Evolutionary conservation across 2,329 filamentous ascomycete genomes (phyloP).

Genomic region (Cladorrhinum sp.): DNA sequence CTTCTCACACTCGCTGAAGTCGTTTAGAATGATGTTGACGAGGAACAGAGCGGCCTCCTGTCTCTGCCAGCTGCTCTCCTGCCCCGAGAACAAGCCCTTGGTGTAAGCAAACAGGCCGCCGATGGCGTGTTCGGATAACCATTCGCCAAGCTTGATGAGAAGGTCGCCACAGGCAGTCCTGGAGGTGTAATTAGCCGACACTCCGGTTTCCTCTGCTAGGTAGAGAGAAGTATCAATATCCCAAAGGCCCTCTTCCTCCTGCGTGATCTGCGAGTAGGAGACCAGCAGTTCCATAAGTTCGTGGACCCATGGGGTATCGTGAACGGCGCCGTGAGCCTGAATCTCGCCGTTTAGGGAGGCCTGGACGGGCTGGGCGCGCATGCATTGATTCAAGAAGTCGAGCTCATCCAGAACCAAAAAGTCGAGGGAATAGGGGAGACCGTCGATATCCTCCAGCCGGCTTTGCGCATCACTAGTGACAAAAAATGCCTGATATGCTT

Average conservation of each 20-base stretch:
- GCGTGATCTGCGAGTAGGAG: conserved; percentile 83
- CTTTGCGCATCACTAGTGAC: conserved; percentile 83
- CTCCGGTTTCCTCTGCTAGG: conserved; percentile 88
- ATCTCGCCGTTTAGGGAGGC: conserved; percentile 84
- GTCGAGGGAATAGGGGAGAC: conserved; percentile 90
- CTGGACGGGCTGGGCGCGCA: conserved; percentile 83
- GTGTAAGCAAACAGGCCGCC: conserved; percentile 78
- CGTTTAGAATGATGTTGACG: conserved; percentile 77
- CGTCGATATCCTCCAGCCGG: conserved; percentile 83
- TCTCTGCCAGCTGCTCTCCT: conserved; percentile 52
- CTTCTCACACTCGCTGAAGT: conserved; percentile 76
- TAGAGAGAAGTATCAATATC: conserved; percentile 96
- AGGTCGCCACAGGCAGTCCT: conserved; percentile 90
- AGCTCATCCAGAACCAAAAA: conserved; percentile 91
- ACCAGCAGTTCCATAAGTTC: conserved; percentile 85
- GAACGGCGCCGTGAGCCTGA: conserved; percentile 52
- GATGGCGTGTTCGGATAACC: conserved; percentile 72
- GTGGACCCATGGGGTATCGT: conserved; percentile 74
- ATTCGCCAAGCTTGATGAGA: conserved; percentile 88
- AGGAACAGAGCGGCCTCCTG: conserved; percentile 83
- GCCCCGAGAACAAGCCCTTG: conserved; percentile 64
- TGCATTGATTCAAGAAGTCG: conserved; percentile 88
- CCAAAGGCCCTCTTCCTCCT: conserved; percentile 93
- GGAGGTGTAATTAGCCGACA: conserved; percentile 94
- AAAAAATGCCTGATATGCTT: conserved; percentile 76